A percentile compares a stretch with the other conserved stretches of the same genome.
Evolutionary conservation across 306 rosid genomes (phyloP).

Genomic region (Corylus avellana): DNA sequence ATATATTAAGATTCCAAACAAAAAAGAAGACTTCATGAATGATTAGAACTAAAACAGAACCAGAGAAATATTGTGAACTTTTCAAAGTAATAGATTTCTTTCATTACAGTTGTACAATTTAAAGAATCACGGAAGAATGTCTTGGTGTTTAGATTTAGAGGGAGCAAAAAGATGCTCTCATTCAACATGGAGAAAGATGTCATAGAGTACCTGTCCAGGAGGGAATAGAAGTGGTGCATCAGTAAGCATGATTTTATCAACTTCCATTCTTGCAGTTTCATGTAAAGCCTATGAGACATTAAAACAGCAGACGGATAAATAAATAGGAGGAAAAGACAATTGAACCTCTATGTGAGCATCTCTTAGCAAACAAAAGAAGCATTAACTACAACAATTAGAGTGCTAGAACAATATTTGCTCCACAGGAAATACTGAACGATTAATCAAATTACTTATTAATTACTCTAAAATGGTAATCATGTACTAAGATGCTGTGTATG

Average conservation of each 20-base stretch:
- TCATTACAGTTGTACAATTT: not conserved
- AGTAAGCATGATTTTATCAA: slow-evolving; percentile 93
- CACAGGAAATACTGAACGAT: not conserved
- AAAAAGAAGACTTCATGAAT: not conserved
- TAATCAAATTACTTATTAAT: not conserved
- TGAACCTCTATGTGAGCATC: slow-evolving; percentile 7
- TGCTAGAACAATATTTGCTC: slow-evolving; percentile 11
- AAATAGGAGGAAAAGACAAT: slow-evolving; percentile 11
- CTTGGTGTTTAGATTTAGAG: not conserved
- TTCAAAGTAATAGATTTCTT: not conserved
- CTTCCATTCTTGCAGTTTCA: slow-evolving; percentile 58
- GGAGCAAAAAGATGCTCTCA: not conserved
- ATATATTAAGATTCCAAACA: not conserved
- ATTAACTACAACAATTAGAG: not conserved
- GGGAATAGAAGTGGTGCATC: slow-evolving; percentile 94
- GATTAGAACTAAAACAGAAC: not conserved
- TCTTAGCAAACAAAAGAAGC: slow-evolving; percentile 7
- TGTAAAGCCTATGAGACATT: slow-evolving; percentile 45
- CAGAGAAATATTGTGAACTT: not conserved
- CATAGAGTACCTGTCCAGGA: slow-evolving; percentile 79
- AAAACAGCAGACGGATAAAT: slow-evolving; percentile 25
- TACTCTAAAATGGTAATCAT: not conserved
- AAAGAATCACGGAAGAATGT: not conserved
- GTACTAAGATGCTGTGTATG: slow-evolving; percentile 1
- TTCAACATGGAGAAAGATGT: not conserved